Percentiles rank a stretch among this genome's conserved stretches.
Evolutionary conservation across 1,284 basidiomycete species (phyloP).

Genomic region (Phlebopus sp.): DNA sequence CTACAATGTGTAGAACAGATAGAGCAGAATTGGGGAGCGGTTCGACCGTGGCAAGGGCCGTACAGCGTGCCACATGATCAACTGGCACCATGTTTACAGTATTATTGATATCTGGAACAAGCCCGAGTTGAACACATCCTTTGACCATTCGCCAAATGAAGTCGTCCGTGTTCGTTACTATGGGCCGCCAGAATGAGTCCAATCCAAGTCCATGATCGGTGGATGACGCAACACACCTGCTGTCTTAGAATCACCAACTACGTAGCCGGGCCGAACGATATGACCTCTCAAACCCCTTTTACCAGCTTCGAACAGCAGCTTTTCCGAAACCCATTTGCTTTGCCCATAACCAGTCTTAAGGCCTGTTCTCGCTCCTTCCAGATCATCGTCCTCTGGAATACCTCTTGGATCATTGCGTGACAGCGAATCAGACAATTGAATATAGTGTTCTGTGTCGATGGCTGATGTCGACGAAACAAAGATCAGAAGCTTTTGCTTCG

Average conservation of each 20-base stretch:
- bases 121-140: slow-evolving; percentile 93
- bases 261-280: slow-evolving; percentile 93
- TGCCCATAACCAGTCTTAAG: slow-evolving; percentile 96
- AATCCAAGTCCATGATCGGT: slow-evolving; percentile 1
- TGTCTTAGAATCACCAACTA: slow-evolving; percentile 88
- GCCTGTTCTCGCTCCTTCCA: slow-evolving; percentile 79
- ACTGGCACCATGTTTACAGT: slow-evolving; percentile 98
- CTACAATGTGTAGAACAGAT: slow-evolving; percentile 86
- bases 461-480: slow-evolving; percentile 96
- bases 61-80: slow-evolving; percentile 90
- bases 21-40: slow-evolving; percentile 51
- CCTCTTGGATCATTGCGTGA: slow-evolving; percentile 52
- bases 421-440: slow-evolving; percentile 78
- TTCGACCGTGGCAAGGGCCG: slow-evolving; percentile 66
- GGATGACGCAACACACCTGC: slow-evolving; percentile 59
- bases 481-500: slow-evolving; percentile 79
- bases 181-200: slow-evolving; percentile 11
- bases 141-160: slow-evolving; percentile 99
- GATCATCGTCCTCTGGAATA: slow-evolving; percentile 84
- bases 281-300: slow-evolving; percentile 83
- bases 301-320: slow-evolving; percentile 88
- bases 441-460: slow-evolving; percentile 90
- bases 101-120: slow-evolving; percentile 98
- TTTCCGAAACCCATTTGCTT: slow-evolving; percentile 98
- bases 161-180: slow-evolving; percentile 98